Conservation (phyloP, 2,329 filamentous ascomycete species). For the Dactylellina parvicollis region DNA sequence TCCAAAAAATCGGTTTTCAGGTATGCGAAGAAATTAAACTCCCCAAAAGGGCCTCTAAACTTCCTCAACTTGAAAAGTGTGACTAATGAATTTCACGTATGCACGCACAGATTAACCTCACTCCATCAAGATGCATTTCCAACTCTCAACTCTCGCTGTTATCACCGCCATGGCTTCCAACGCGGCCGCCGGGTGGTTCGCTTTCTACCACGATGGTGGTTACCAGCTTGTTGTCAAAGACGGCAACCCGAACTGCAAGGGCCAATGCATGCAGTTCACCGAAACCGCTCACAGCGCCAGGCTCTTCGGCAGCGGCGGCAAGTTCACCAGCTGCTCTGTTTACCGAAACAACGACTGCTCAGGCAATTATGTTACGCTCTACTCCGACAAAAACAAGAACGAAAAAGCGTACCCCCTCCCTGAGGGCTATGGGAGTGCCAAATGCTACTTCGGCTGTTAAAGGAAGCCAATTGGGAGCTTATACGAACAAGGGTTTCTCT, state of each 20-base stretch:
- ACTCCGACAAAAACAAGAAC: constrained; percentile 33
- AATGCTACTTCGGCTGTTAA: constrained; percentile 29
- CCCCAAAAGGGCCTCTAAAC: no score
- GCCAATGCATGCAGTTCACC: constrained; percentile 22
- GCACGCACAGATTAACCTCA: no score
- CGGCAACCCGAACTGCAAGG: constrained; percentile 28
- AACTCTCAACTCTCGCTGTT: constrained; percentile 18
- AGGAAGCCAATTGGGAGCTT: no score
- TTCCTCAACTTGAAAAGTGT: no score
- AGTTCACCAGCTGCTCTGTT: constrained; percentile 37
- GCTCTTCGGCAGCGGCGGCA: constrained; percentile 31
- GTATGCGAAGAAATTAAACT: no score
- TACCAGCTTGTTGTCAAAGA: constrained; percentile 39
- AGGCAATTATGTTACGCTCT: constrained; percentile 29
- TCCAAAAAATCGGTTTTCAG: no score
- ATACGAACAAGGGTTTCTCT: no score
- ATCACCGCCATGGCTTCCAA: constrained; percentile 29
- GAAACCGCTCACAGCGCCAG: constrained; percentile 17
- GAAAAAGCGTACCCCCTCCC: constrained; percentile 17
- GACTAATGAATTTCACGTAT: neutral
- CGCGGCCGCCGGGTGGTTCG: constrained; percentile 25
- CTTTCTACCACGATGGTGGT: constrained; percentile 26
- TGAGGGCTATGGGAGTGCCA: neutral
- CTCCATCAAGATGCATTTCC: constrained; percentile 28
- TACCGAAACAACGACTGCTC: constrained; percentile 19